Conservation (phyloP, 2,329 filamentous ascomycete genomes). For the Aspergillus udagawae region DNA sequence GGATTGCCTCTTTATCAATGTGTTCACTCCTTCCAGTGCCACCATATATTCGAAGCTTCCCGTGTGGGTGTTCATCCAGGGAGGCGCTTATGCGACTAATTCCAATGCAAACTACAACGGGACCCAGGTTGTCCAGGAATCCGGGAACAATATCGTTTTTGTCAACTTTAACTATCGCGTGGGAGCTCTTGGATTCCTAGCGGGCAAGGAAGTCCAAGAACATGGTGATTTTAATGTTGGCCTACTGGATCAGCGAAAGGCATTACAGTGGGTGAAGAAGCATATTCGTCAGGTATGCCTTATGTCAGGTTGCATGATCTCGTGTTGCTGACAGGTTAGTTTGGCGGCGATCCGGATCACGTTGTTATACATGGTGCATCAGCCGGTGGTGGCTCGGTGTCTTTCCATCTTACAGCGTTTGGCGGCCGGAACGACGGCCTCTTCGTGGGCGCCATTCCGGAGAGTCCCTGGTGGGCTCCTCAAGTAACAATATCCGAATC, state of each 20-base stretch:
- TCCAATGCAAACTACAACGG: constrained; percentile 53
- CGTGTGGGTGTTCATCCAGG: constrained; percentile 57
- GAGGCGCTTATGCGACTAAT: constrained; percentile 57
- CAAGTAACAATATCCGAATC: constrained; percentile 44
- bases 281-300: constrained; percentile 44
- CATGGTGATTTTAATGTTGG: constrained; percentile 61
- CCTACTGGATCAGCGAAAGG: constrained; percentile 59
- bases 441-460: constrained; percentile 47
- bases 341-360: constrained; percentile 56
- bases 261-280: constrained; percentile 58
- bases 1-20: constrained; percentile 32
- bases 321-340: constrained; percentile 30
- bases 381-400: constrained; percentile 57
- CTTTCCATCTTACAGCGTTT: constrained; percentile 51
- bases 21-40: constrained; percentile 27
- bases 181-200: constrained; percentile 60
- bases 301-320: neutral
- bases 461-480: constrained; percentile 47
- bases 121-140: constrained; percentile 52
- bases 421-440: constrained; percentile 45
- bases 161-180: constrained; percentile 70
- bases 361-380: constrained; percentile 61
- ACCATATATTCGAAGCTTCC: constrained; percentile 50
- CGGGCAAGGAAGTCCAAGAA: constrained; percentile 51
- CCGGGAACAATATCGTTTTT: constrained; percentile 57